Evolutionary conservation across 495 filamentous ascomycete species (phyloP).

Genomic region (Clavariopsis aquatica): DNA sequence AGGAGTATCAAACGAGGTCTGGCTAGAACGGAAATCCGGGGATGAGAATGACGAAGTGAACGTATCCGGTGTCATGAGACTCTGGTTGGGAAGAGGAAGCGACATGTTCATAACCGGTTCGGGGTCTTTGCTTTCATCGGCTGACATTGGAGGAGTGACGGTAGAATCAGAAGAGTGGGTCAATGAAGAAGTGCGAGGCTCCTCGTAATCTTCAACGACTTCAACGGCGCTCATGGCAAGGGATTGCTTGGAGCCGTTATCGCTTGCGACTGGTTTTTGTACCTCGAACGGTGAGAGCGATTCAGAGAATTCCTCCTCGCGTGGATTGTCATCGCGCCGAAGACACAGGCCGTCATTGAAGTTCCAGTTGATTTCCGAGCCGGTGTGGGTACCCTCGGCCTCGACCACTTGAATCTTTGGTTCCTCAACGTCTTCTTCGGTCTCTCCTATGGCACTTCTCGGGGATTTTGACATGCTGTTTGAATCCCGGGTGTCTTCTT

Average conservation of each 20-base stretch:
- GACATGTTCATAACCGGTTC: conserved; percentile 42
- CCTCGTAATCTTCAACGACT: conserved; percentile 50
- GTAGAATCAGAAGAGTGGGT: conserved; percentile 58
- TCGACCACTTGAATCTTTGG: conserved; percentile 52
- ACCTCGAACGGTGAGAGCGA: conserved; percentile 19
- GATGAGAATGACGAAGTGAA: conserved; percentile 53
- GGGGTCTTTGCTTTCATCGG: conserved; percentile 48
- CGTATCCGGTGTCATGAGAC: conserved; percentile 44
- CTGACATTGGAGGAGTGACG: conserved; percentile 52
- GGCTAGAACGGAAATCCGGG: conserved; percentile 45
- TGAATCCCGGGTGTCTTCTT: conserved; percentile 52
- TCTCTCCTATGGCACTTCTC: background rate
- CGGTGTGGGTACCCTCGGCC: conserved; percentile 38
- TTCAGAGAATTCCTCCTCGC: conserved; percentile 31
- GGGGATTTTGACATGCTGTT: conserved; percentile 2
- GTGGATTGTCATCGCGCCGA: conserved; percentile 42
- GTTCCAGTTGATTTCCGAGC: conserved; percentile 46
- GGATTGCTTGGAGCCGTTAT: conserved; percentile 20
- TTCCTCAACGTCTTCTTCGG: conserved; percentile 46
- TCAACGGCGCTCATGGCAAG: conserved; percentile 44
- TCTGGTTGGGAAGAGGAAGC: conserved; percentile 37
- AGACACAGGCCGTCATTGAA: conserved; percentile 39
- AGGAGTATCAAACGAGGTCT: conserved; percentile 59
- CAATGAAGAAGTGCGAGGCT: conserved; percentile 47
- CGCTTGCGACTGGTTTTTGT: conserved; percentile 1